These are phyloP conservation scores for Tolypocladium endophyticum DNA, from an alignment of 2,329 filamentous ascomycete genomes.

Conservation along the genomic window DNA sequence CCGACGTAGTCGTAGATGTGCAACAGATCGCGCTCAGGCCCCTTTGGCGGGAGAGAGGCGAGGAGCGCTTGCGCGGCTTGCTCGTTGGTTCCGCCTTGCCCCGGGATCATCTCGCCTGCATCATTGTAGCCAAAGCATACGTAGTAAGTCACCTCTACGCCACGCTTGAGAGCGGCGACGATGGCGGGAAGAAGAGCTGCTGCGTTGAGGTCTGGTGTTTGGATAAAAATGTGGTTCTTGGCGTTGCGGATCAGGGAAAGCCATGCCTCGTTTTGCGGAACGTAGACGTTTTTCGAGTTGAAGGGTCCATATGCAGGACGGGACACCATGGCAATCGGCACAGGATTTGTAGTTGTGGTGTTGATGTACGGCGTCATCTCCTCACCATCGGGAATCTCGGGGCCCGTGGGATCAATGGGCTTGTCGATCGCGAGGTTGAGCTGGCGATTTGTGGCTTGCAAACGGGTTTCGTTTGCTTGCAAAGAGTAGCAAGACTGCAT, in stretches of 20 bases:
- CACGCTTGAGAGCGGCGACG: slow-evolving; percentile 52
- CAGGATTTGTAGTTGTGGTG: slow-evolving; percentile 32
- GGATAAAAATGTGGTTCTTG: slow-evolving; percentile 57
- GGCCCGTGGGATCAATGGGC: slow-evolving; percentile 39
- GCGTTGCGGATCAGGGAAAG: slow-evolving; percentile 60
- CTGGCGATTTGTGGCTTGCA: slow-evolving; percentile 51
- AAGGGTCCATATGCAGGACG: slow-evolving; percentile 56
- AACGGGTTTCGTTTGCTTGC: slow-evolving; percentile 36
- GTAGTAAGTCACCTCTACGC: slow-evolving; percentile 58
- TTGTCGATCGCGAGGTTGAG: slow-evolving; percentile 52
- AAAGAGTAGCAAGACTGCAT: slow-evolving; percentile 47
- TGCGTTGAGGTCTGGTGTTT: slow-evolving; percentile 69
- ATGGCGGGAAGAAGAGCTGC: slow-evolving; percentile 55
- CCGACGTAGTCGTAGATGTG: slow-evolving; percentile 61
- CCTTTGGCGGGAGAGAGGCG: slow-evolving; percentile 35
- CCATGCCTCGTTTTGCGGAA: slow-evolving; percentile 69
- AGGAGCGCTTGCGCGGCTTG: slow-evolving; percentile 54
- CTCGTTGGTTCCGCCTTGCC: slow-evolving; percentile 68
- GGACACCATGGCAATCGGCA: slow-evolving; percentile 64
- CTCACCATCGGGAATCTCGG: slow-evolving; percentile 38
- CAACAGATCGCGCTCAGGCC: slow-evolving; percentile 25
- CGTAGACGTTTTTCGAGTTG: slow-evolving; percentile 48
- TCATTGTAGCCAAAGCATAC: slow-evolving; percentile 75
- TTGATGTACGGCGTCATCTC: slow-evolving; percentile 57
- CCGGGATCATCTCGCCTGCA: slow-evolving; percentile 62